Percentiles rank a stretch among this genome's conserved stretches.
These are phyloP conservation scores for Rhizoctonia solani DNA, from an alignment of 1,284 basidiomycete genomes.

Conservation along the genomic window DNA sequence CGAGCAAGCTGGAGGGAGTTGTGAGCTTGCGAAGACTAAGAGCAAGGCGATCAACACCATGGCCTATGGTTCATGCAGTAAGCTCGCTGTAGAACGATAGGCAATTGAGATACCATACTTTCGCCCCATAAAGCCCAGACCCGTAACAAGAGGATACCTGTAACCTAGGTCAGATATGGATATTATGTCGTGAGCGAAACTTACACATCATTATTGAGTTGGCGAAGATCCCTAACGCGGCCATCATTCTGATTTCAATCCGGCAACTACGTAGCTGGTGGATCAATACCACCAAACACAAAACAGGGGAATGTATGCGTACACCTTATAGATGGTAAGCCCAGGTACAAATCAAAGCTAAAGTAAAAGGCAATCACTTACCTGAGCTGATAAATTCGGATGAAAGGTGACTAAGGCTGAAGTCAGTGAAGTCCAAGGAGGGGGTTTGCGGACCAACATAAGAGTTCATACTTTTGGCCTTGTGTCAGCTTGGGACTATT, in stretches of 20 bases:
- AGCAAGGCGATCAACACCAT: conserved; percentile 10
- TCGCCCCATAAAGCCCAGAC: conserved; percentile 31
- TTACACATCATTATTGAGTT: conserved; percentile 20
- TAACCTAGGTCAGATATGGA: not conserved
- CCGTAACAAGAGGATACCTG: conserved; percentile 20
- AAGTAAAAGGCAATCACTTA: conserved; percentile 1
- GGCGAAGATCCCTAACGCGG: not conserved
- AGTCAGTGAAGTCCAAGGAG: not conserved
- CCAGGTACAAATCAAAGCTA: not conserved
- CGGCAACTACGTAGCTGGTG: not conserved
- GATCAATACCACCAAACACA: not conserved
- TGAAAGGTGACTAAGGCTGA: conserved; percentile 11
- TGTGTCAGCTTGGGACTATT: not conserved
- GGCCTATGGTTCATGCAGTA: not conserved
- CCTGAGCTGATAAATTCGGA: conserved; percentile 8
- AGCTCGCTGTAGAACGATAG: not conserved
- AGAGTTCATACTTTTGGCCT: not conserved
- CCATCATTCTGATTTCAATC: conserved; percentile 6
- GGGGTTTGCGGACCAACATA: not conserved
- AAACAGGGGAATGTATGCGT: not conserved
- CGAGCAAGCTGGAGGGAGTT: conserved; percentile 15
- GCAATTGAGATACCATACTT: not conserved
- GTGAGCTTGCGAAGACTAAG: not conserved
- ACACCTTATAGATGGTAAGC: conserved; percentile 13
- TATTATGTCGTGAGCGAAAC: not conserved